A percentile compares a stretch with the other conserved stretches of the same genome.
phyloP scores from a whole-genome alignment of 2,329 filamentous ascomycete genomes.

The Lachnellula occidentalis region DNA sequence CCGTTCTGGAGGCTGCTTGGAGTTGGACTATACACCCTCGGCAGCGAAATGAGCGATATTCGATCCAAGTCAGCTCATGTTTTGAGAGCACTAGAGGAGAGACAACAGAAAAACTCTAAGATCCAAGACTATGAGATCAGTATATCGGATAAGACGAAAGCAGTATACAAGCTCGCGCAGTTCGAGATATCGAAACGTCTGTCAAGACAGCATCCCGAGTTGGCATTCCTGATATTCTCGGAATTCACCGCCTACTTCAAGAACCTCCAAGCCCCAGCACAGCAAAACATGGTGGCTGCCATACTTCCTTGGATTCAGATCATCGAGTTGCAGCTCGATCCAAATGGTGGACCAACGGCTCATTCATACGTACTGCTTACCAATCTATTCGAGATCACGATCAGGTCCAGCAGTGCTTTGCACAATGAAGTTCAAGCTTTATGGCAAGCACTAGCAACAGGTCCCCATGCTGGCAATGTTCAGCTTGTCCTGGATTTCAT shows the following conservation, averaged over 20 bases:
- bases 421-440: conserved; percentile 97
- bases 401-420: conserved; percentile 78
- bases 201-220: conserved; percentile 78
- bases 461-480: conserved; percentile 88
- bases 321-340: conserved; percentile 86
- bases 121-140: conserved; percentile 97
- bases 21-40: conserved; percentile 84
- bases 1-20: conserved; percentile 89
- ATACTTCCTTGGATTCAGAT: conserved; percentile 95
- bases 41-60: conserved; percentile 85
- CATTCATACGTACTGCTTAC: conserved; percentile 92
- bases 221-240: conserved; percentile 91
- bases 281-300: conserved; percentile 89
- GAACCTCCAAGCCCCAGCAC: conserved; percentile 72
- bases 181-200: conserved; percentile 93
- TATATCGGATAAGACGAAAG: conserved; percentile 96
- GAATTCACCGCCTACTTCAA: conserved; percentile 95
- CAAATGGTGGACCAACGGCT: conserved; percentile 83
- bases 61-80: conserved; percentile 81
- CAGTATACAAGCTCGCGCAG: conserved; percentile 94
- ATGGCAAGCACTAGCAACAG: conserved; percentile 93
- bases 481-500: conserved; percentile 94
- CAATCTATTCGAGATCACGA: conserved; percentile 93
- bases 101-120: conserved; percentile 79
- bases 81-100: conserved; percentile 74